phyloP scores from a whole-genome alignment of 164 flowering plant species.

The Tetrastigma voinierianum region DNA sequence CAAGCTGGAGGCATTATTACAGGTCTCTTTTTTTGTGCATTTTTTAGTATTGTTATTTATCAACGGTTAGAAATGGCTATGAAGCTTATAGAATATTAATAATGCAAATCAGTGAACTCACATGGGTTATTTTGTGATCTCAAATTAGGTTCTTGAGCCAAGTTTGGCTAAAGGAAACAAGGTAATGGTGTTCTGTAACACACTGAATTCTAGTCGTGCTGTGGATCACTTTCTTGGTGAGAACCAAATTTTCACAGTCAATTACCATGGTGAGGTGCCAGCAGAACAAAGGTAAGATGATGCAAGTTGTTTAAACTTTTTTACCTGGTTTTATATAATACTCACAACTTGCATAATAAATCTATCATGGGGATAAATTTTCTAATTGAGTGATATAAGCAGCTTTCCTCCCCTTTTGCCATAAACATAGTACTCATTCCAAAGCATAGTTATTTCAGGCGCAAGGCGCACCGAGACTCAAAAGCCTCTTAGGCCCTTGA shows the following conservation, averaged over 20 bases:
- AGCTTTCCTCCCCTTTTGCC: too few species aligned
- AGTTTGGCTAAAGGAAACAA: conserved; percentile 89
- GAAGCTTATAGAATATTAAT: too few species aligned
- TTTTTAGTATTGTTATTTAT: too few species aligned
- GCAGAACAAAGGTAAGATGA: conserved; percentile 90
- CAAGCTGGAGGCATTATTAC: conserved; percentile 86
- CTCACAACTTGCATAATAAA: too few species aligned
- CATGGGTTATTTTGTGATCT: conserved; percentile 8
- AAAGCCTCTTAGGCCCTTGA: too few species aligned
- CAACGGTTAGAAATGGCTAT: background rate
- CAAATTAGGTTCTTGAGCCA: conserved; percentile 88
- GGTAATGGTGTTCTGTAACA: conserved; percentile 98
- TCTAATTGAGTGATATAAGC: too few species aligned
- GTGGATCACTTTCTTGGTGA: conserved; percentile 93
- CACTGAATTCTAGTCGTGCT: conserved; percentile 94
- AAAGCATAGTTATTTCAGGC: too few species aligned
- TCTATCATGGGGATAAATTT: too few species aligned
- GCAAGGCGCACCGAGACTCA: too few species aligned
- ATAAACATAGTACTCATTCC: too few species aligned
- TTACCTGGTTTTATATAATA: background rate
- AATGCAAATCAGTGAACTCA: too few species aligned
- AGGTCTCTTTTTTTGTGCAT: conserved; percentile 38
- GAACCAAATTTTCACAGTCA: conserved; percentile 84
- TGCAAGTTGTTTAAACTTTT: background rate
- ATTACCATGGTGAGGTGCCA: conserved; percentile 98